phyloP scores from a whole-genome alignment of 495 filamentous ascomycete species.

The Neurospora sp. region DNA sequence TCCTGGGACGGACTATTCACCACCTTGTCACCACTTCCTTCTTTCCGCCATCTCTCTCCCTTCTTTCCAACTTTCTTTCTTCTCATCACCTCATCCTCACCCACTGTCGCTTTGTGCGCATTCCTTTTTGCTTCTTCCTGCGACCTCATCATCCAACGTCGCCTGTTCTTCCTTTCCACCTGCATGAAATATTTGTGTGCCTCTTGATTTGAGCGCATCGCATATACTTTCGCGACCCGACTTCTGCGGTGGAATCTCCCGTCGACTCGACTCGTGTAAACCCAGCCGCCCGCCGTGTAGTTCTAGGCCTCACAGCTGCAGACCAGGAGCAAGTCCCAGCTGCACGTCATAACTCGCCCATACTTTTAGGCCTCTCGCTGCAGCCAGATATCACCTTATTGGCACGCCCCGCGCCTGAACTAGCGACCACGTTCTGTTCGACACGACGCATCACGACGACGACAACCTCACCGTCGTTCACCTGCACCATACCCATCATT shows the following conservation, averaged over 20 bases:
- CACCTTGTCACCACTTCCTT: neutral
- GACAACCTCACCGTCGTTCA: neutral
- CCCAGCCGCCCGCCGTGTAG: neutral
- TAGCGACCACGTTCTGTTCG: neutral
- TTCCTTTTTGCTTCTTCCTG: neutral
- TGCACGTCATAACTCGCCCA: neutral
- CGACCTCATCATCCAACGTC: neutral
- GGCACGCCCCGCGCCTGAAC: neutral
- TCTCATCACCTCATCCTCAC: neutral
- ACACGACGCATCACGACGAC: neutral
- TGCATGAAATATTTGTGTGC: neutral
- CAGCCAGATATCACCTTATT: neutral
- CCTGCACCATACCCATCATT: neutral
- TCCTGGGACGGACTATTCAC: neutral
- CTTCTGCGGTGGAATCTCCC: neutral
- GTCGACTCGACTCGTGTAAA: neutral
- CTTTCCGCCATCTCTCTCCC: neutral
- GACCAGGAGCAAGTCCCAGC: neutral
- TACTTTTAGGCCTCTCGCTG: neutral
- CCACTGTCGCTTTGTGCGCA: neutral
- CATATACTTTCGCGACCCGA: neutral
- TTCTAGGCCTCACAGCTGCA: neutral
- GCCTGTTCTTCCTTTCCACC: neutral
- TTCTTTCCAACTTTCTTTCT: neutral
- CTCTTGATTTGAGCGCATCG: neutral